These are phyloP conservation scores for Marasmius fiardii DNA, from an alignment of 1,284 basidiomycete species.

Conservation along the genomic window DNA sequence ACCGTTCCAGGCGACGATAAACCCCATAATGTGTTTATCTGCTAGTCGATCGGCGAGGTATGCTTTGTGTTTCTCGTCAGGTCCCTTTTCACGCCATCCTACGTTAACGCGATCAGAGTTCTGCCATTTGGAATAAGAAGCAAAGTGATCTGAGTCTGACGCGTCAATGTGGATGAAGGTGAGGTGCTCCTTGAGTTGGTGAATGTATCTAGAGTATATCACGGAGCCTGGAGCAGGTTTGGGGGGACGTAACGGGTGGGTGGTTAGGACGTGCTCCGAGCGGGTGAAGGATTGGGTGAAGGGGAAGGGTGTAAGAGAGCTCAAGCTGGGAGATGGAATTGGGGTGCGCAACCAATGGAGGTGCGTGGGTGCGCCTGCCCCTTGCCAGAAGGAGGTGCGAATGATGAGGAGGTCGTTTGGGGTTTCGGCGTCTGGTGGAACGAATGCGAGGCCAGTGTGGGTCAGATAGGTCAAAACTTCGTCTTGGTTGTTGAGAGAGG, in stretches of 20 bases:
- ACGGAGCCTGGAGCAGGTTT: slow-evolving; percentile 16
- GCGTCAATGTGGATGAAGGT: slow-evolving; percentile 17
- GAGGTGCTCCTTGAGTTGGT: slow-evolving; percentile 12
- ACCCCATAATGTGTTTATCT: slow-evolving; percentile 15
- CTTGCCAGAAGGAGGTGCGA: slow-evolving; percentile 17
- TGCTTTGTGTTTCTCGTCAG: slow-evolving; percentile 14
- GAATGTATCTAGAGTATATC: slow-evolving; percentile 16
- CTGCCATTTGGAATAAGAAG: slow-evolving; percentile 15
- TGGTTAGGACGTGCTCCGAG: slow-evolving; percentile 15
- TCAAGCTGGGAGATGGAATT: slow-evolving; percentile 11
- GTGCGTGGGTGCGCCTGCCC: slow-evolving; percentile 13
- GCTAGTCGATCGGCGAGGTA: slow-evolving; percentile 14
- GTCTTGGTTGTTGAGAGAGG: slow-evolving; percentile 1
- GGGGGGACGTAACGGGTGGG: slow-evolving; percentile 17
- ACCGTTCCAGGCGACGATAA: slow-evolving; percentile 16
- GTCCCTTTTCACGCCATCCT: slow-evolving; percentile 16
- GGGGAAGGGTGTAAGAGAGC: slow-evolving; percentile 12
- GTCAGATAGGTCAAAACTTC: slow-evolving; percentile 13
- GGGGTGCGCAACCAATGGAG: slow-evolving; percentile 11
- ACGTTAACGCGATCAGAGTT: slow-evolving; percentile 18
- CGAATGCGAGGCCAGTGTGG: slow-evolving; percentile 15
- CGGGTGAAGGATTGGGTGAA: slow-evolving; percentile 14
- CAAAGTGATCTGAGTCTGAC: slow-evolving; percentile 15
- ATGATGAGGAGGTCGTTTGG: slow-evolving; percentile 13
- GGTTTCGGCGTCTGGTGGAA: slow-evolving; percentile 7